phyloP scores from a whole-genome alignment of 106 monocot species.

The Platanthera guangdongensis region DNA sequence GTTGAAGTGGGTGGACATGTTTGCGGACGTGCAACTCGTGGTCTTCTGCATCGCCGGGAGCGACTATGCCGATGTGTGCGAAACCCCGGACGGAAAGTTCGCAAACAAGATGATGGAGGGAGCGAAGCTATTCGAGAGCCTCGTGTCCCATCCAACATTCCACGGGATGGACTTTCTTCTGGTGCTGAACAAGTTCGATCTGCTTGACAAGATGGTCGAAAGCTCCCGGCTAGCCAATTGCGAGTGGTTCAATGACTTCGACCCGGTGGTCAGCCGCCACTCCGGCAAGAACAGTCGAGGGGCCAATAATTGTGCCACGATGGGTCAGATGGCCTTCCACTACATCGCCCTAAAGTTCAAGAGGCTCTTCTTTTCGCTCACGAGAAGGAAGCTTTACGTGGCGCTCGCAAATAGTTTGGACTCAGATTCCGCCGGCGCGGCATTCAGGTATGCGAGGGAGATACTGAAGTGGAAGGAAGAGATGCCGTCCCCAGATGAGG shows the following conservation, averaged over 20 bases:
- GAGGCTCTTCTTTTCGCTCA: slow-evolving; percentile 42
- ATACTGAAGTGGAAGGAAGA: slow-evolving; percentile 88
- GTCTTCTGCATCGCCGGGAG: slow-evolving; percentile 62
- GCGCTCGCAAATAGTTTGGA: slow-evolving; percentile 45
- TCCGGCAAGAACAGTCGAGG: slow-evolving; percentile 15
- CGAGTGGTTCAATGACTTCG: slow-evolving; percentile 82
- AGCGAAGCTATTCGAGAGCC: slow-evolving; percentile 65
- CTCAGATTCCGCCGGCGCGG: slow-evolving; percentile 39
- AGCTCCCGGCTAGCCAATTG: slow-evolving; percentile 44
- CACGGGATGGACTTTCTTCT: slow-evolving; percentile 70
- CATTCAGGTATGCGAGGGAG: slow-evolving; percentile 66
- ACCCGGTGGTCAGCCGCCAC: slow-evolving; percentile 43
- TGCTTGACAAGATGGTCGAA: slow-evolving; percentile 66
- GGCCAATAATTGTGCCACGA: slow-evolving; percentile 19
- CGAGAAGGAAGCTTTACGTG: slow-evolving; percentile 64
- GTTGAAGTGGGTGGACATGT: slow-evolving; percentile 89
- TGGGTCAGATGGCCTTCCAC: slow-evolving; percentile 53
- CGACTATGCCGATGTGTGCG: slow-evolving; percentile 63
- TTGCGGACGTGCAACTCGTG: slow-evolving; percentile 79
- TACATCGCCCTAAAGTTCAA: slow-evolving; percentile 78
- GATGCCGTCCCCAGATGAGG: slow-evolving; percentile 9
- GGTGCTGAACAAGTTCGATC: slow-evolving; percentile 78
- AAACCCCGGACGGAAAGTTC: slow-evolving; percentile 29
- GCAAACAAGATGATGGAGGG: slow-evolving; percentile 81
- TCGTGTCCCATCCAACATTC: slow-evolving; percentile 47